Evolutionary conservation across 345 rosid species (phyloP), one percentile per base, ranked within the genome.

Genomic region (Litchi chinensis): DNA sequence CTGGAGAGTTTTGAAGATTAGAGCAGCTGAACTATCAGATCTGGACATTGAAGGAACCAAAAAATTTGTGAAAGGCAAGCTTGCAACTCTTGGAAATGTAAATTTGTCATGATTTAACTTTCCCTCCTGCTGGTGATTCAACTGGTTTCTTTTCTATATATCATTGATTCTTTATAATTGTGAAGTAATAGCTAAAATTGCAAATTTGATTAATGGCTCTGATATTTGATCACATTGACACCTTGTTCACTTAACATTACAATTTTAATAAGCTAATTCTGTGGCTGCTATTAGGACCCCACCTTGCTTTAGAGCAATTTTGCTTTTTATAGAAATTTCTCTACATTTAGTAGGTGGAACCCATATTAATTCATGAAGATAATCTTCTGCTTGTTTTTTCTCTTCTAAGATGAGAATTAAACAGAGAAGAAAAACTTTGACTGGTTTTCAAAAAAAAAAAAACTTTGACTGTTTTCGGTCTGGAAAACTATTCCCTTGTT

Each of bases 1-100:
- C 60, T 65, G 26, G 18, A 69, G 73, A 46, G 6, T 22, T 57
- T n/a, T 26, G 28, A 39, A 43, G 68, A 6, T 37, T 48, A 60
- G 64, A 71, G 28, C 16, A 56, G 76, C 70, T 63, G 65, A 72
- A 72, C 66, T 8, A 44, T 52, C 50, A n/a, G 15, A 48, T 71
- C 28, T n/a, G 56, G 28, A 46, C 57, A 48, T 57, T 12, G n/a
- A 57, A 77, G 71, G 26, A 56, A 11, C 77, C 54, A 5, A 43
- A 26, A 19, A 39, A 24, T 57, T 10, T 24, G 8, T 3, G 16
- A 41, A 48, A 21, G 48, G 21, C 19, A 46, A 46, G 54, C 50
- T 63, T 46, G 44, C 65, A 40, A 21, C 22, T 46, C 6, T 43
- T 6, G 11, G 12, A 71, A 19, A 52, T 50, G 46, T 39, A 73